Base-by-base conservation (phyloP, 169 alveolate genomes). In the Plasmodium vinckei region DNA sequence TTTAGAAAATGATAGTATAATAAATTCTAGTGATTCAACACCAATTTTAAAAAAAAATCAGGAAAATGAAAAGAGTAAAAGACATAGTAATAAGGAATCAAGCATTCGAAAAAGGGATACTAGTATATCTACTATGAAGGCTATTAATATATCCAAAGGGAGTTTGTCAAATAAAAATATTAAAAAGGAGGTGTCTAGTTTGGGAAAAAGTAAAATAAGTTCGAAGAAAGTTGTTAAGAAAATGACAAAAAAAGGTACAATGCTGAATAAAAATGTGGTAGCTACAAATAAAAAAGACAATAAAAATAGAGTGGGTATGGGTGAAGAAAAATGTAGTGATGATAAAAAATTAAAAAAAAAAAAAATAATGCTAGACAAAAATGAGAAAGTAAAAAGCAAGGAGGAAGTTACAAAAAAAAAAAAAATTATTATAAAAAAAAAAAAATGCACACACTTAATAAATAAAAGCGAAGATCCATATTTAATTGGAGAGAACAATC, bases 11-110 rank as follows among this genome's bases (percentile, higher is more conserved):
- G 87, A 57, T 33, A 72, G 63, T 49, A 57, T 56, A 60, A 61
- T 39, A 57, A 54, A 59, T 72, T 72, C 87, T n/a, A 72, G 46
- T 59, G 59, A 72, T 17, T 42, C 87, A 13, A 53, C 39, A 42
- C 46, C 25, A 17, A 57, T 39, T 39, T 27, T 72, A 46, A 72
- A 57, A 49, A 72, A 72, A 33, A 25, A 33, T 56, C 21, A 33
- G 10, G n/a, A 15, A 23, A 25, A 72, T 9, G 61, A 42, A 23
- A 49, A 33, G 46, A 15, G 9, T n/a, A 57, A 6, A 57, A 57
- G 33, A 21, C 4, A 57, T n/a, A 9, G 19, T 17, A 21, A 57
- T 12, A n/a, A 72, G 33, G 25, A 57, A n/a, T 46, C 56, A 72
- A 25, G n/a, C 44, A 44, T 9, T 49, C 10, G 67, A 44, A 71